Conservation (phyloP, 371 early-diverging fungal genomes). For the Mortierella sp. region DNA sequence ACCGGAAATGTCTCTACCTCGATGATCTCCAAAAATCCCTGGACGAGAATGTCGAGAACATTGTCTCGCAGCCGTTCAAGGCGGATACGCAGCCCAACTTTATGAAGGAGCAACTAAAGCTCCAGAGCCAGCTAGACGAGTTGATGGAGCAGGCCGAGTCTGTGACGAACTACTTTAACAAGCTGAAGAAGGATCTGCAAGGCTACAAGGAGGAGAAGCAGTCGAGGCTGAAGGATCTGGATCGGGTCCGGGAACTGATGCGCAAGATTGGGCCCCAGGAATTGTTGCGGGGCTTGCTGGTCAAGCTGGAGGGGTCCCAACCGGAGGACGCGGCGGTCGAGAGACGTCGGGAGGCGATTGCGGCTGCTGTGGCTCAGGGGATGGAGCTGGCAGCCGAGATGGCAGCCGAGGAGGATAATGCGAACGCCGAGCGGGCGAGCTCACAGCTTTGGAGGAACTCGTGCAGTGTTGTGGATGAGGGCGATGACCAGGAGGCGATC, state of each 20-base stretch:
- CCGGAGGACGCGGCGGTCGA: constrained; percentile 28
- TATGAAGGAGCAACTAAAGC: constrained; percentile 47
- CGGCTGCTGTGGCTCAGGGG: constrained; percentile 58
- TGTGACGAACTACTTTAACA: constrained; percentile 29
- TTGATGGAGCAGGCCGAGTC: constrained; percentile 55
- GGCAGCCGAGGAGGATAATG: constrained; percentile 28
- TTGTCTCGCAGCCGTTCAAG: constrained; percentile 54
- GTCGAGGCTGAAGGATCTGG: constrained; percentile 40
- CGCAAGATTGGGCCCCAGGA: constrained; percentile 65
- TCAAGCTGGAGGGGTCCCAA: constrained; percentile 63
- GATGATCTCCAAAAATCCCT: constrained; percentile 57
- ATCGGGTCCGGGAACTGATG: constrained; percentile 57
- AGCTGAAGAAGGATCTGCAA: constrained; percentile 36
- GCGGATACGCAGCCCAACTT: constrained; percentile 40
- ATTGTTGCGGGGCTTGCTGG: constrained; percentile 66
- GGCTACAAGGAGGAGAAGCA: constrained; percentile 59
- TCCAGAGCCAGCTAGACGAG: constrained; percentile 40
- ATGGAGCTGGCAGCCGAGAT: constrained; percentile 62
- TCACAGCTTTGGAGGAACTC: constrained; percentile 55
- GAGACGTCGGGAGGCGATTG: constrained; percentile 45
- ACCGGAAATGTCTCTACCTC: constrained; percentile 62
- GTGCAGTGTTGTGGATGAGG: constrained; percentile 53
- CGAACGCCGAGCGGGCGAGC: constrained; percentile 23
- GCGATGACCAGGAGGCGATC: constrained; percentile 52
- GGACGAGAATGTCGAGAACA: constrained; percentile 51